Percentiles rank a stretch among this genome's conserved stretches.
Evolutionary conservation across 148 eudicot genomes (phyloP).

Genomic region (Heliamphora exappendiculata): DNA sequence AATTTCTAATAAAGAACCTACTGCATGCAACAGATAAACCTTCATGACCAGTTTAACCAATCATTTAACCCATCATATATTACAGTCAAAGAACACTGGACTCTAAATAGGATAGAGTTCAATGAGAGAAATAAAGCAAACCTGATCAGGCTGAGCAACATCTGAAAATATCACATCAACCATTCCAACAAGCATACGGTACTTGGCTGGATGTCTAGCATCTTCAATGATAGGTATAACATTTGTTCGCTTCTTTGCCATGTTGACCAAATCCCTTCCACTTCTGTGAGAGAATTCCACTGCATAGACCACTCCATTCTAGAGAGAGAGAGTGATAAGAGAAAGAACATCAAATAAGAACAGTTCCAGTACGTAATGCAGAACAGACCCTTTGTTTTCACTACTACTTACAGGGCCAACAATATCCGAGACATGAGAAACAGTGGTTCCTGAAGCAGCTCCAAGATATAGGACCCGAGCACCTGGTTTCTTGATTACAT

Average conservation of each 20-base stretch:
- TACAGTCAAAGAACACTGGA: background rate
- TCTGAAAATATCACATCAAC: slow-evolving; percentile 92
- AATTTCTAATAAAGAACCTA: too few relatives aligned
- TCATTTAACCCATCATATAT: background rate
- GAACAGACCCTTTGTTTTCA: background rate
- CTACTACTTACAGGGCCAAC: slow-evolving; percentile 74
- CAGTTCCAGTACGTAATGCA: background rate
- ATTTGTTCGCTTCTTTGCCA: slow-evolving; percentile 97
- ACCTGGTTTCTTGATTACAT: slow-evolving; percentile 58
- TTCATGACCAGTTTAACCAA: too few relatives aligned
- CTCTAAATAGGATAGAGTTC: background rate
- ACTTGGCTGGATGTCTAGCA: slow-evolving; percentile 96
- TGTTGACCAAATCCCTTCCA: slow-evolving; percentile 93
- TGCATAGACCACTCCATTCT: slow-evolving; percentile 90
- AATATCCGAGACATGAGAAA: slow-evolving; percentile 86
- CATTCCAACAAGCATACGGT: slow-evolving; percentile 95
- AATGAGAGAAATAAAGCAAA: slow-evolving; percentile 17
- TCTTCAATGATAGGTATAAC: slow-evolving; percentile 94
- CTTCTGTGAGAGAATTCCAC: slow-evolving; percentile 96
- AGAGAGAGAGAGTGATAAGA: slow-evolving; percentile 2
- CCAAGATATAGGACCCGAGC: slow-evolving; percentile 84
- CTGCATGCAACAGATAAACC: too few relatives aligned
- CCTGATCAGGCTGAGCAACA: slow-evolving; percentile 99
- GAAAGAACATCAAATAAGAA: background rate
- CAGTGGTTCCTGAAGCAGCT: slow-evolving; percentile 97